Conservation (phyloP, 805 yeast species). For the Myxozyma sirexii region DNA sequence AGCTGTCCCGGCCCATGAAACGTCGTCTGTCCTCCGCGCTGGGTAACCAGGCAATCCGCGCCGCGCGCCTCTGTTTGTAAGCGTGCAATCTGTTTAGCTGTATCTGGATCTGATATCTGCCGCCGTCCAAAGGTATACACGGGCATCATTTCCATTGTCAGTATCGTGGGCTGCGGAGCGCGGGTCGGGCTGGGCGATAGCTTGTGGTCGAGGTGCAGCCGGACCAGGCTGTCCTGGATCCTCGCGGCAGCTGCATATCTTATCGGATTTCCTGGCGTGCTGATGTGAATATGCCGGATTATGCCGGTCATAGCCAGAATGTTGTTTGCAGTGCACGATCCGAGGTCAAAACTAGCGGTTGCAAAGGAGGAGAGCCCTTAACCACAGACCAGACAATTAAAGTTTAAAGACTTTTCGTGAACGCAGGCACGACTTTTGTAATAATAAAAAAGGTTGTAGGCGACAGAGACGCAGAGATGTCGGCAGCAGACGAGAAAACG, state of each 20-base stretch:
- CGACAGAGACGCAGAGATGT: not conserved
- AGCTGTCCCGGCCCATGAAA: conserved; percentile 97
- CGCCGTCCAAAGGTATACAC: conserved; percentile 93
- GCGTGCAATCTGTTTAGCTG: conserved; percentile 12
- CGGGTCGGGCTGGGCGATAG: not conserved
- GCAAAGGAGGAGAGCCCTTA: not conserved
- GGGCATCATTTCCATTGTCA: conserved; percentile 83
- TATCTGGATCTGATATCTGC: conserved; percentile 48
- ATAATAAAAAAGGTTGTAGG: not conserved
- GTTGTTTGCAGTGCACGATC: no score
- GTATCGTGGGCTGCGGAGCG: conserved; percentile 61
- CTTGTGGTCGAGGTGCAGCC: conserved; percentile 8
- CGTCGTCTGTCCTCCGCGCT: conserved; percentile 94
- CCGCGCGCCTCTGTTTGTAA: conserved; percentile 35
- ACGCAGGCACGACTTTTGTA: not conserved
- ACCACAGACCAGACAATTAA: conserved; percentile 2
- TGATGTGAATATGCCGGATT: conserved; percentile 17
- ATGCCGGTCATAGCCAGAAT: not conserved
- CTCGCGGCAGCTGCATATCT: conserved; percentile 5
- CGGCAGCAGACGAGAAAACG: not conserved
- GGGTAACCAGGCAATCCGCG: conserved; percentile 72
- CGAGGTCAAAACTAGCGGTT: no score
- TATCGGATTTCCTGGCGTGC: conserved; percentile 2
- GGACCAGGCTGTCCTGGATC: conserved; percentile 15
- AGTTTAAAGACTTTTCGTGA: not conserved